Percentiles rank a stretch among this genome's conserved stretches.
These are phyloP conservation scores for Aureobasidium pullulans DNA, from an alignment of 2,329 filamentous ascomycete species.

Conservation along the genomic window DNA sequence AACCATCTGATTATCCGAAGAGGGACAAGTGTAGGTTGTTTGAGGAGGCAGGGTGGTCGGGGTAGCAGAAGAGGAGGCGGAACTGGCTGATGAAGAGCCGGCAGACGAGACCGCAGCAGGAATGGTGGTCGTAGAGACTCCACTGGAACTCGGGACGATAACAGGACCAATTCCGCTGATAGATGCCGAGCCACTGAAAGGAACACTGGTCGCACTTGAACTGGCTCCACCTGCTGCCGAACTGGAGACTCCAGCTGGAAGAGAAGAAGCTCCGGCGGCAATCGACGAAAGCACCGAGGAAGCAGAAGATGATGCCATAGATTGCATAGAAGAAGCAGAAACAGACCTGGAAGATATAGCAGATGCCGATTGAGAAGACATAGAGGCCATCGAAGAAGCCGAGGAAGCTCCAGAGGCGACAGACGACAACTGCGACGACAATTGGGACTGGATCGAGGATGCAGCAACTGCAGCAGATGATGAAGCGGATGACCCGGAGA, in stretches of 20 bases:
- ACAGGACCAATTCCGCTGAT: slow-evolving; percentile 6
- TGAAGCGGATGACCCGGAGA: background rate
- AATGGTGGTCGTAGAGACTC: background rate
- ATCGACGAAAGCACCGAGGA: background rate
- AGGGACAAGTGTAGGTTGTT: background rate
- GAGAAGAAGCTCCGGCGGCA: background rate
- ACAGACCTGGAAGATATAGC: background rate
- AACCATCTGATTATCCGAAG: background rate
- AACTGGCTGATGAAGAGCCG: background rate
- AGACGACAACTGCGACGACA: slow-evolving; percentile 1
- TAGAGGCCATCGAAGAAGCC: background rate
- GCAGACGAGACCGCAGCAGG: background rate
- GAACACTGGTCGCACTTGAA: background rate
- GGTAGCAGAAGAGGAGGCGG: background rate
- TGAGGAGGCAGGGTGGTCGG: background rate
- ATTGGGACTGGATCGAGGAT: background rate
- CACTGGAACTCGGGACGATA: background rate
- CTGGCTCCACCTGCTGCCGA: background rate
- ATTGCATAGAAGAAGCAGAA: background rate
- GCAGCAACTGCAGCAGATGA: background rate
- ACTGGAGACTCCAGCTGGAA: background rate
- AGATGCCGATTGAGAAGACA: background rate
- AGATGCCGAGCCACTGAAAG: background rate
- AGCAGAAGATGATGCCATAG: slow-evolving; percentile 2
- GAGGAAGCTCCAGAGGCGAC: background rate